Evolutionary conservation across 768 basidiomycete species (phyloP).

Genomic region (Candolleomyces aberdarensis): DNA sequence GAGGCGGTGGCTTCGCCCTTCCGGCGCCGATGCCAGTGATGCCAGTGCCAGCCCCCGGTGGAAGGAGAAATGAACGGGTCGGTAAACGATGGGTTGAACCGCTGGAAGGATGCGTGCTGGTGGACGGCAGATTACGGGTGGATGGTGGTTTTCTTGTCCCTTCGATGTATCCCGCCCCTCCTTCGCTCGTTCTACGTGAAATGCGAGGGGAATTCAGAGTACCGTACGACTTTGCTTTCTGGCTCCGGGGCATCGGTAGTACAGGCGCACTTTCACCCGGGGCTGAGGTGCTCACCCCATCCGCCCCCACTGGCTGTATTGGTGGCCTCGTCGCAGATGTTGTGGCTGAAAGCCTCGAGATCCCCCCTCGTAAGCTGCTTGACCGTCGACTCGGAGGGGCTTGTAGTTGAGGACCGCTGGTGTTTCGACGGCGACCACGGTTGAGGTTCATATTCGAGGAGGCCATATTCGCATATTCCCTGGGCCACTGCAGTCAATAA

Average conservation of each 20-base stretch:
- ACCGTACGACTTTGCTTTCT: not conserved
- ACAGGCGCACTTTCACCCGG: not conserved
- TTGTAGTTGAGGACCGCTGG: not conserved
- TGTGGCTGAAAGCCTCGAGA: not conserved
- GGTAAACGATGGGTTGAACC: not conserved
- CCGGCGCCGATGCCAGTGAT: not conserved
- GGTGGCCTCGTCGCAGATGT: not conserved
- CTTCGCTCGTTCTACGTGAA: not conserved
- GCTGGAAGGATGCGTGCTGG: not conserved
- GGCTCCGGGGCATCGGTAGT: not conserved
- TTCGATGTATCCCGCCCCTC: not conserved
- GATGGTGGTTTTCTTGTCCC: not conserved
- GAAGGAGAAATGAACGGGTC: not conserved
- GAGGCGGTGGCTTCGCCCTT: constrained; percentile 27
- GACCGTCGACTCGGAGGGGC: not conserved
- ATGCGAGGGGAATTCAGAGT: not conserved
- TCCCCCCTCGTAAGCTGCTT: not conserved
- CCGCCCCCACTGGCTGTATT: not conserved
- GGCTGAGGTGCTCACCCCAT: not conserved
- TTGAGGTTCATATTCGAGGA: not conserved
- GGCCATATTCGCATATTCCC: not conserved
- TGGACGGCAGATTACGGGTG: not conserved
- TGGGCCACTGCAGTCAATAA: not conserved
- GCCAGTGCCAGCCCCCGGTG: not conserved
- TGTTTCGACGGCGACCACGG: not conserved